Base-by-base conservation (phyloP, 129 eudicot genomes). In the Oenanthe sinensis region DNA sequence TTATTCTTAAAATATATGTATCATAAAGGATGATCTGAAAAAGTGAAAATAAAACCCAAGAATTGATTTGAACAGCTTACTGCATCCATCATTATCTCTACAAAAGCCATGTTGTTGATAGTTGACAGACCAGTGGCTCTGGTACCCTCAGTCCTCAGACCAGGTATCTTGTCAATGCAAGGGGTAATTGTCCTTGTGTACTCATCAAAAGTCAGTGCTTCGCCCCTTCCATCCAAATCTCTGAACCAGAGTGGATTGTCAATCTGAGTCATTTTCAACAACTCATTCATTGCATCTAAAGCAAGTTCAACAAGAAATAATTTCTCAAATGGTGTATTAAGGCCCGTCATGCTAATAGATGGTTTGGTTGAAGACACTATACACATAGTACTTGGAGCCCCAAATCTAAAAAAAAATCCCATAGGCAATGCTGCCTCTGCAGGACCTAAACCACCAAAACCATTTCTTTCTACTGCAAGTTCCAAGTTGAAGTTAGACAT, bases 281-380 rank as follows among this genome's bases (percentile, higher is more conserved):
- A 80, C 77, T 93, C 96, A 55, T 93, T 90, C 98, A 93, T 88
- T 17, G 96, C 98, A 75, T 77, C 85, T 74, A 83, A 43, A 12
- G 96, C 96, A 46, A 89, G 89, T 49, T 89, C 89, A 19, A 88
- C 63, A 80, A 88, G 82, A 75, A 87, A 36, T 12, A 89, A 81
- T 84, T 90, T 93, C 54, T 92, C 96, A 71, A 82, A 82, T 11
- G 84, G 71, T n/a, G 76, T 71, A 69, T 87, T 91, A 19, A 74
- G 54, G 1, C 39, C 71, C 60, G 74, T 76, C 83, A 81, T 83
- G 54, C 90, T 85, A 46, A 80, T 60, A 1, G 75, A 19, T 20
- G 82, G 48, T 46, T 86, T 74, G 37, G 84, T 75, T 15, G 89
- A 82, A 16, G 89, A 81, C 82, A 78, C 52, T 20, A 72, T 36